Base-by-base conservation (phyloP, 2,329 filamentous ascomycete species). In the Pseudogymnoascus sp. region DNA sequence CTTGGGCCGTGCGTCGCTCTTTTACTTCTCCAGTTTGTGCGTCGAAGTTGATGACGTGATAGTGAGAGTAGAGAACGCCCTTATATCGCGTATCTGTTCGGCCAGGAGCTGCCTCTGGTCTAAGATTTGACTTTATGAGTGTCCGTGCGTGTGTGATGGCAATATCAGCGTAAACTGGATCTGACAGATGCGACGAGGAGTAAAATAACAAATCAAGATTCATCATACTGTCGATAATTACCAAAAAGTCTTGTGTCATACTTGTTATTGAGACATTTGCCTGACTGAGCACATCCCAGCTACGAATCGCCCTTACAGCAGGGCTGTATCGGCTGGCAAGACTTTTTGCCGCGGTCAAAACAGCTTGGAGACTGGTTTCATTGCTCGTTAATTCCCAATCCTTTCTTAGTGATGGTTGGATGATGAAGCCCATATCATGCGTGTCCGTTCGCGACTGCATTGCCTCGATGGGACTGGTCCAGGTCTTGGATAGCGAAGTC, bases 381-480 rank as follows among this genome's bases (percentile, higher is more conserved):
- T 79, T 75, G 0, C 74, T 72, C 0, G 75, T 73, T 5, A 81
- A 70, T 38, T 81, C 78, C 77, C 79, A 83, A 3, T 78, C 74
- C 12, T 76, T 76, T 38, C 77, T 78, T 60, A 81, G 71, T 1
- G 77, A 77, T 0, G 80, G 80, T 21, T 79, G 75, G 3, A 83
- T 78, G 66, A 83, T 82, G 65, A 83, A 83, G 0, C 78, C 79
- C 71, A 84, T 76, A 58, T 83, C 81, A 61, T 83, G 81, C 0
- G 80, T 83, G 61, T 82, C 79, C 3, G 74, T 81, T 4, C 77
- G 75, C 64, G 64, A 68, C 15, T 73, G 71, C 65, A 73, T 71
- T 33, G 62, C 21, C 65, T 75, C 74, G 0, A 79, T 66, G 0
- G 75, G 75, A 2, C 69, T 72, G 2, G 73, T 69, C 76, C 76